These are phyloP conservation scores for Saturnispora mendoncae DNA, from an alignment of 805 yeast species.

Conservation along the genomic window DNA sequence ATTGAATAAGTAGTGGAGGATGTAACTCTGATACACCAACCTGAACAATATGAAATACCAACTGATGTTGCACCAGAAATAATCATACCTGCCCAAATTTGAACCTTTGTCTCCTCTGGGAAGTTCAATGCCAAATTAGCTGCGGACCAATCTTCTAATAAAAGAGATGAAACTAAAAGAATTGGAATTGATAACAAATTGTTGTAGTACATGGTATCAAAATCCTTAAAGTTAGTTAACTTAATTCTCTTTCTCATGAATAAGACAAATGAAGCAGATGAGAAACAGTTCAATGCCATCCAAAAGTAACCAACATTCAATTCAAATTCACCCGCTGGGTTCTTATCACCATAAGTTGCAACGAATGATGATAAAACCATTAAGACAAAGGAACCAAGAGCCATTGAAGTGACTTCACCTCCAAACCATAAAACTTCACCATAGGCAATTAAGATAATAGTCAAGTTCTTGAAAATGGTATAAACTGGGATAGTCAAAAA, in stretches of 20 bases:
- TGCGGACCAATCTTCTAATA: conserved; percentile 89
- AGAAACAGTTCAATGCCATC: conserved; percentile 93
- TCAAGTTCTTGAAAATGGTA: conserved; percentile 95
- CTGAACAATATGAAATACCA: conserved; percentile 97
- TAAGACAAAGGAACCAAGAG: conserved; percentile 75
- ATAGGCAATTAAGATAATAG: conserved; percentile 93
- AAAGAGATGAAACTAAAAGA: conserved; percentile 61
- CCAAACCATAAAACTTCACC: conserved; percentile 98
- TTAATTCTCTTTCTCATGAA: conserved; percentile 97
- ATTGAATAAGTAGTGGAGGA: conserved; percentile 97
- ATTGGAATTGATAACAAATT: conserved; percentile 90
- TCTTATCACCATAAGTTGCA: conserved; percentile 75
- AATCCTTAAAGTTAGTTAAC: conserved; percentile 92
- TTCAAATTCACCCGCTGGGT: conserved; percentile 32
- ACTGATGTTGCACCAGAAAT: conserved; percentile 91
- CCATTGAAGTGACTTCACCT: conserved; percentile 83
- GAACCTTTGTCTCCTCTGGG: conserved; percentile 59
- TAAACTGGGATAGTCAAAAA: conserved; percentile 89
- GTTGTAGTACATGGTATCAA: conserved; percentile 97
- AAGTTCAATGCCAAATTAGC: conserved; percentile 69
- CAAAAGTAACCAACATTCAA: conserved; percentile 80
- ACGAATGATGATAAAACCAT: conserved; percentile 95
- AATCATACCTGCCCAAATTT: conserved; percentile 74
- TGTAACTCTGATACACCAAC: conserved; percentile 99
- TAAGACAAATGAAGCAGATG: conserved; percentile 88